Base-by-base conservation (phyloP, 2,329 filamentous ascomycete species). In the Talaromyces islandicus region DNA sequence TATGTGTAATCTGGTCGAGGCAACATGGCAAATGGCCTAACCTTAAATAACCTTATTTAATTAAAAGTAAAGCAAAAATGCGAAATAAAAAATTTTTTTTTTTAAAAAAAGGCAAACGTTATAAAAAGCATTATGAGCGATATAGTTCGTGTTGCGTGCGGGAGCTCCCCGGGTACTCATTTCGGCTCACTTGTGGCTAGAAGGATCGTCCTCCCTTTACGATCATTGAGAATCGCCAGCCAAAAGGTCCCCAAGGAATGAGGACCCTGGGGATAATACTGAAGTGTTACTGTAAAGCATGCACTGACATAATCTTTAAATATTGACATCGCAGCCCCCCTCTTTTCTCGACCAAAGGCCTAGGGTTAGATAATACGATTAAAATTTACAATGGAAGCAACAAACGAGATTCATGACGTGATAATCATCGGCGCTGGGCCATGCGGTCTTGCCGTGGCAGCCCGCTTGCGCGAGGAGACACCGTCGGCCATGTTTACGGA, bases 401-500 rank as follows among this genome's bases (percentile, higher is more conserved):
- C 57, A 52, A 54, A 53, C 54, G 62, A 63, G 19, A 48, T 74
- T 58, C 67, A 67, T 72, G 88, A 92, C 69, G 84, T 92, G 7
- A 75, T 90, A 60, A 88, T 91, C 69, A 76, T 92, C 46, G 90
- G 90, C 9, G 88, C 86, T 7, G 90, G 90, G 0, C 89, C 90
- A 4, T 89, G 86, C 64, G 89, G 89, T 4, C 84, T 93, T 3
- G 88, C 88, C 5, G 84, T 89, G 6, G 88, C 90, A 9, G 85
- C 89, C 1, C 83, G 90, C 4, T 81, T 93, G 1, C 82, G 83
- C 48, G 90, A 93, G 73, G 80, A 82, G 58, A 89, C 88, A 0
- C 90, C 90, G 0, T 90, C 88, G 0, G 89, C 90, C 1, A 84
- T 92, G 57, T 93, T 93, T 74, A 92, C 90, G 0, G 89, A 93